phyloP scores from a whole-genome alignment of 257 asterid species.

The Solanum habrochaites region DNA sequence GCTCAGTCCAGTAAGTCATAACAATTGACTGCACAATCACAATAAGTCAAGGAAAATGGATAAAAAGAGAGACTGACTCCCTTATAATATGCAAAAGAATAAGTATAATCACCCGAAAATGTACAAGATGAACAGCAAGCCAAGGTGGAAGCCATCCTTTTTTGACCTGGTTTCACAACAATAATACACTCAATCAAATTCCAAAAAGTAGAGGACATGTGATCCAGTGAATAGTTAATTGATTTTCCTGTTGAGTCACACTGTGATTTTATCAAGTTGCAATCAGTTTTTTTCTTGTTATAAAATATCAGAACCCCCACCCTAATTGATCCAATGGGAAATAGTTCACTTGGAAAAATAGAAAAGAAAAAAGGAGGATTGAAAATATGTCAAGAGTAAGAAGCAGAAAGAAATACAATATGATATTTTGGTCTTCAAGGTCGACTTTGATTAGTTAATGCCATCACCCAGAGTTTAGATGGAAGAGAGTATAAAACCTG shows the following conservation, averaged over 20 bases:
- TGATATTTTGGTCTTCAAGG: not conserved
- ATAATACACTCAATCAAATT: not conserved
- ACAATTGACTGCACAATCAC: constrained; percentile 26
- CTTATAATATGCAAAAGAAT: not conserved
- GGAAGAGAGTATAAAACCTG: not conserved
- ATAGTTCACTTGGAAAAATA: not conserved
- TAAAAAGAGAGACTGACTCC: not conserved
- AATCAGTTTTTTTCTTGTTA: not conserved
- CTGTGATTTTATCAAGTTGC: not conserved
- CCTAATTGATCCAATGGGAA: not conserved
- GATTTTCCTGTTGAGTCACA: not conserved
- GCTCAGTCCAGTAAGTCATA: constrained; percentile 24
- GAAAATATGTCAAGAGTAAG: not conserved
- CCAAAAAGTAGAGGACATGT: not conserved
- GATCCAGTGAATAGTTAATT: not conserved
- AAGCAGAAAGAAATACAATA: not conserved
- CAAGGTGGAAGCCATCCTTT: constrained; percentile 39
- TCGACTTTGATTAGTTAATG: not conserved
- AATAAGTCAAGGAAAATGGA: constrained; percentile 7
- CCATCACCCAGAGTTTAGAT: not conserved
- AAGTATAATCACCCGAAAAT: constrained; percentile 19
- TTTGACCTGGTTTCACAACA: constrained; percentile 9
- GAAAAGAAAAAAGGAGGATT: not conserved
- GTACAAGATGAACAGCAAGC: constrained; percentile 26
- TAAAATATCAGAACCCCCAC: not conserved